Base-by-base conservation (phyloP, 805 yeast genomes). In the Ogataea polymorpha region DNA sequence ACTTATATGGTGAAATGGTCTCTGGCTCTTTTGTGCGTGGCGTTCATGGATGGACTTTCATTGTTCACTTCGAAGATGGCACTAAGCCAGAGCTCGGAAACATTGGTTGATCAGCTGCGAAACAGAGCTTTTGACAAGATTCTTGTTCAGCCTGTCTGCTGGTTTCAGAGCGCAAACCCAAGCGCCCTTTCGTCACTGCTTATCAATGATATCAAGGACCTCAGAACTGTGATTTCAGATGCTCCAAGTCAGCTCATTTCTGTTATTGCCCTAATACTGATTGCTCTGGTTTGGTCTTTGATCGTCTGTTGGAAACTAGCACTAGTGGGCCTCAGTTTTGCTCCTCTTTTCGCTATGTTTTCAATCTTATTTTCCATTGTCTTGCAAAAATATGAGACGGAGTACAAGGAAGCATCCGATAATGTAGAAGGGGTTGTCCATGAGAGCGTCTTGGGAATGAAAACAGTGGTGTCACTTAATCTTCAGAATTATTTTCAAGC, bases 251-350 rank as follows among this genome's bases (percentile, higher is more conserved):
- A 81, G 0, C 31, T 78, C 0, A 50, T 78, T 1, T 74, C 82
- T 9, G 71, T 86, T 28, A 36, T 75, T 2, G 65, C 79, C 0
- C 70, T 88, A 35, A 65, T 83, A 0, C 27, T 67, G 0, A 61
- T 79, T 20, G 95, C 96, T 4, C 46, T 81, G 4, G 65, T 78
- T 6, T 93, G 97, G 97, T 80, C 96, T 0, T 46, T 88, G 1
- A 72, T 71, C 0, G 58, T 72, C 9, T 96, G 96, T 0, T 93
- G 98, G 98, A 85, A 82, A 53, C 65, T 93, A 30, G 77, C 96
- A 2, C 63, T 91, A 8, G 93, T 87, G 2, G 95, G 96, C 2
- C 53, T 90, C 9, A 73, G 96, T 0, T 69, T 89, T 59, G 71
- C 85, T 11, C 95, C 96, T 0, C 48, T 80, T 10, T 78, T 86